phyloP scores from a whole-genome alignment of 352 stramenopile genomes.

The Phytophthora sojae region DNA sequence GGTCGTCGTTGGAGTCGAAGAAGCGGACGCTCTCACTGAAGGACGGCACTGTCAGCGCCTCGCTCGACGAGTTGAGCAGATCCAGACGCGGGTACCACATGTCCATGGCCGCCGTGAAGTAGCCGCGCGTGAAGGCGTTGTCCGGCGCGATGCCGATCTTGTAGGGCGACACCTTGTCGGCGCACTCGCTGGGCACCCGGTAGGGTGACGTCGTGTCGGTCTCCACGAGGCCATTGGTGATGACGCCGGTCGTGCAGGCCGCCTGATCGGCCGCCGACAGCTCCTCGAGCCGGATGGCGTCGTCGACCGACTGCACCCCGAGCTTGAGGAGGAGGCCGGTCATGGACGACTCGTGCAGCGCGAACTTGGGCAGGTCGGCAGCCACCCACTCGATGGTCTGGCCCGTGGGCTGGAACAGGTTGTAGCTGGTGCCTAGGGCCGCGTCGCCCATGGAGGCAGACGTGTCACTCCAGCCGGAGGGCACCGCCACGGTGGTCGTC shows the following conservation, averaged over 20 bases:
- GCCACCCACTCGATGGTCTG: constrained; percentile 46
- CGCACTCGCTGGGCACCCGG: constrained; percentile 43
- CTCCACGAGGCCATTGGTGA: constrained; percentile 43
- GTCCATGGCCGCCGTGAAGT: constrained; percentile 57
- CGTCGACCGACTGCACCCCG: constrained; percentile 48
- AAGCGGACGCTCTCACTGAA: constrained; percentile 58
- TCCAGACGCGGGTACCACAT: constrained; percentile 67
- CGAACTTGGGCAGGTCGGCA: constrained; percentile 46
- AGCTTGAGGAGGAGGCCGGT: constrained; percentile 60
- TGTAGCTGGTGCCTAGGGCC: constrained; percentile 44
- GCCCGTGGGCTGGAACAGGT: constrained; percentile 47
- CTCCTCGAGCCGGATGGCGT: constrained; percentile 51
- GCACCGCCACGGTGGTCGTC: constrained; percentile 58
- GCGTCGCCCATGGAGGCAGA: constrained; percentile 8
- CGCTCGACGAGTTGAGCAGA: constrained; percentile 35
- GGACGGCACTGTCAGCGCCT: constrained; percentile 45
- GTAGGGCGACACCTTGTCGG: constrained; percentile 54
- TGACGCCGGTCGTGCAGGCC: constrained; percentile 38
- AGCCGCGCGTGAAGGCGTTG: constrained; percentile 60
- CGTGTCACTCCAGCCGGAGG: constrained; percentile 55
- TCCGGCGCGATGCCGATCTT: constrained; percentile 67
- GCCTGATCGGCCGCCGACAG: constrained; percentile 39
- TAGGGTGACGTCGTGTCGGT: constrained; percentile 43
- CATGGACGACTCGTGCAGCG: constrained; percentile 54
- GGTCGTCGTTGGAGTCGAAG: constrained; percentile 42